Evolutionary conservation across 129 eudicot genomes (phyloP).

Genomic region (Helianthus annuus): HanXRQr2.0-SUNRISE NC_035447.2:52323681-52324180

Average conservation of each 20-base stretch:
- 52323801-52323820: conserved; percentile 8
- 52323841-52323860: neutral
- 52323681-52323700: conserved; percentile 8
- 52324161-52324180: conserved; percentile 41
- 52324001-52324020: neutral
- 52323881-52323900: neutral
- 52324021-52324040: conserved; percentile 14
- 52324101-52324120: conserved; percentile 39
- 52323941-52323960: neutral
- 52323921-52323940: neutral
- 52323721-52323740: conserved; percentile 5
- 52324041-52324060: conserved; percentile 11
- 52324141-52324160: conserved; percentile 36
- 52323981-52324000: neutral
- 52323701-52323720: neutral
- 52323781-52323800: neutral
- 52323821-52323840: neutral
- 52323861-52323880: neutral
- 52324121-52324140: conserved; percentile 32
- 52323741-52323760: neutral
- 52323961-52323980: conserved; percentile 1
- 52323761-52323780: conserved; percentile 10
- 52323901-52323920: neutral
- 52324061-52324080: conserved; percentile 37
- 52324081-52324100: conserved; percentile 19